Evolutionary conservation across 2,329 filamentous ascomycete genomes (phyloP), one percentile per base, ranked within the genome.

Genomic region (Verticillium alfalfae): DNA sequence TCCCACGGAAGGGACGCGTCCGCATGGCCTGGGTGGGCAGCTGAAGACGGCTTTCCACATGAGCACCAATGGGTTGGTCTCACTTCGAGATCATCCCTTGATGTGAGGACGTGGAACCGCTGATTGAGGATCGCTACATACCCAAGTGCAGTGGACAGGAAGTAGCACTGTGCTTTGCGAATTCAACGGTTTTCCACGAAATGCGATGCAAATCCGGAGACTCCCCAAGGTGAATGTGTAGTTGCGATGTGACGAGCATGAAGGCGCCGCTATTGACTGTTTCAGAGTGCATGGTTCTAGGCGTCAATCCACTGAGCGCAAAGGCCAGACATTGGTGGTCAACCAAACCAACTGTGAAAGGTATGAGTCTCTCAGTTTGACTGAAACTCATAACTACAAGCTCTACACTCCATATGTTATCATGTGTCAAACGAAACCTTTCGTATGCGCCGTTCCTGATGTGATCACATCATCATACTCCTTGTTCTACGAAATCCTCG

Each of bases 51-150:
- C 79, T 79, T 81, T 79, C 76, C 82, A 82, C 75, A 52, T 26
- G 78, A 86, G 84, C 80, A 77, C 80, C 45, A 12, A 31, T 18
- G 45, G 45, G 12, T n/a, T 77, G 73, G 71, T 74, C 71, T 70
- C 70, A 72, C 68, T 67, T 31, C 69, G 68, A 70, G 68, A 66
- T 73, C 70, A 70, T 70, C 68, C 72, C 45, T 73, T 71, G 76
- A 78, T 78, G 79, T 76, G 83, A 87, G 82, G 83, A 86, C 79
- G 83, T 86, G 84, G 83, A 82, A 77, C 78, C 76, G 80, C 81
- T 82, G 78, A 77, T 84, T 84, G 83, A 85, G 81, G 82, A 86
- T 83, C 80, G 83, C 83, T 84, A 80, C 80, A 84, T 84, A 84
- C 80, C 79, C 79, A 71, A 75, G 74, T 79, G 79, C 79, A 80